phyloP scores from a whole-genome alignment of 192 early-diverging fungal genomes.

The Obelidium mucronatum region DNA sequence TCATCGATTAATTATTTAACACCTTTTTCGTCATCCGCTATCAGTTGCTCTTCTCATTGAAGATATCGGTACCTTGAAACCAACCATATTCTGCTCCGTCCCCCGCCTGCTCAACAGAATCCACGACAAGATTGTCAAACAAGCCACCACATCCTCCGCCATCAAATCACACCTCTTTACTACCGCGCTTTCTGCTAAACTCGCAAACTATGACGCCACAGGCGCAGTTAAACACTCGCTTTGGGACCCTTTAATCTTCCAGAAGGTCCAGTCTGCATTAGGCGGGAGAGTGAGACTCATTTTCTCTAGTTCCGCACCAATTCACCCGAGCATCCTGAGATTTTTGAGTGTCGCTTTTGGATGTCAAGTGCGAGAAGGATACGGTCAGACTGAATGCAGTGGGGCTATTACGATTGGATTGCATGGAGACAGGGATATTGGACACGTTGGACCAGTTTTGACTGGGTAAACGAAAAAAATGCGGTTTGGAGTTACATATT shows the following conservation, averaged over 20 bases:
- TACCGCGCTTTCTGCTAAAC: constrained; percentile 15
- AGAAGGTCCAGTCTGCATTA: constrained; percentile 77
- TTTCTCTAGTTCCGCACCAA: constrained; percentile 53
- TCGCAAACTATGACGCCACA: constrained; percentile 61
- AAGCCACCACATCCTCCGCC: constrained; percentile 41
- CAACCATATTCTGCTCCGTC: constrained; percentile 87
- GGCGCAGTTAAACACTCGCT: constrained; percentile 71
- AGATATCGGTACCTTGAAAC: constrained; percentile 83
- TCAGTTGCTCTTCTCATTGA: constrained; percentile 74
- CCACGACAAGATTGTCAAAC: constrained; percentile 76
- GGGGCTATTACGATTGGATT: constrained; percentile 49
- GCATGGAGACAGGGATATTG: constrained; percentile 67
- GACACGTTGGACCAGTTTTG: constrained; percentile 81
- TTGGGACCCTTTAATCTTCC: constrained; percentile 90
- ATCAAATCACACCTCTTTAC: constrained; percentile 19
- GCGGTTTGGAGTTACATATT: no score
- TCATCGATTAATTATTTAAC: constrained; percentile 24
- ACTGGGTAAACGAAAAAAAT: constrained; percentile 40
- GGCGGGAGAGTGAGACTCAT: constrained; percentile 69
- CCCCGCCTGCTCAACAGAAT: constrained; percentile 90
- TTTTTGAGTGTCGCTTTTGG: constrained; percentile 55
- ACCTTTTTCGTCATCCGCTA: neutral
- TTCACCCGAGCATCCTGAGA: constrained; percentile 53
- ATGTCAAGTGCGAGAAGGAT: constrained; percentile 75
- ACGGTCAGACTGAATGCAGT: constrained; percentile 54